Evolutionary conservation across 805 yeast species (phyloP).

Genomic region (Schizosaccharomyces octosporus): DNA sequence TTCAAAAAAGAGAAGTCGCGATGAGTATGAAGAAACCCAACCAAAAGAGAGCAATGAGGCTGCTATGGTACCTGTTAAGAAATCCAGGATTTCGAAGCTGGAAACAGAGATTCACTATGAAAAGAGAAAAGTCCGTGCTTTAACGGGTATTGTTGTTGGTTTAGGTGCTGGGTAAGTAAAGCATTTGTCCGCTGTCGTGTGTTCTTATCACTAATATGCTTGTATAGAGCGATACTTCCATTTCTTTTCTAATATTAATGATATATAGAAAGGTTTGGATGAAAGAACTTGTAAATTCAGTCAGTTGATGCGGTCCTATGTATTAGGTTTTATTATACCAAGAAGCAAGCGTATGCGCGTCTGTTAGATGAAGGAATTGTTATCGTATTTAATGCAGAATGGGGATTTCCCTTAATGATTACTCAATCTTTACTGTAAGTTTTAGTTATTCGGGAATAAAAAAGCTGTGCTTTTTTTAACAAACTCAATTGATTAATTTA

Average conservation of each 20-base stretch:
- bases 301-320: no score
- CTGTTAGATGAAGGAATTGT: no score
- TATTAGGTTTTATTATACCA: no score
- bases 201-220: background rate
- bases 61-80: background rate
- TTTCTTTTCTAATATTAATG: background rate
- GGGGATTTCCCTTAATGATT: background rate
- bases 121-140: background rate
- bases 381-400: no score
- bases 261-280: no score
- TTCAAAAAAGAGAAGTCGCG: background rate
- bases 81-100: background rate
- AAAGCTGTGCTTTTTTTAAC: no score
- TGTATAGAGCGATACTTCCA: background rate
- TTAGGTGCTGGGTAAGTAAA: background rate
- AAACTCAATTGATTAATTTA: no score
- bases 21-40: background rate
- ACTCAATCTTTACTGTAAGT: background rate
- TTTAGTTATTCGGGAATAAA: background rate
- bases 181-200: background rate
- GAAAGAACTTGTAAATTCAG: no score
- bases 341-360: no score
- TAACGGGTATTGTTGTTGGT: background rate
- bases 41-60: background rate
- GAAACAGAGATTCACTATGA: background rate